These are phyloP conservation scores for Xylaria polymorpha DNA, from an alignment of 2,329 filamentous ascomycete genomes.

Conservation along the genomic window DNA sequence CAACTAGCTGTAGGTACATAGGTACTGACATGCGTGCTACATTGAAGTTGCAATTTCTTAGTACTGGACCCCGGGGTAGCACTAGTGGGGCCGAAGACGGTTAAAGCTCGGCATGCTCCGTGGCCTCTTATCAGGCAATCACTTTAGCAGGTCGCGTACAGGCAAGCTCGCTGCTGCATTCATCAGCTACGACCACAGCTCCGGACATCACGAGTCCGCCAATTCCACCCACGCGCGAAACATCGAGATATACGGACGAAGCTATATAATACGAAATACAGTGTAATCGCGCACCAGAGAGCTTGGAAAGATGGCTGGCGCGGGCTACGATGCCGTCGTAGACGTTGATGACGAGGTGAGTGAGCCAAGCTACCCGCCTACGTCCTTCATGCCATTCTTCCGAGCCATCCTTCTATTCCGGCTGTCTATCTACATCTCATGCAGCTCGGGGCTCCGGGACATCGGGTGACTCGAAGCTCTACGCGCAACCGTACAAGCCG, in stretches of 20 bases:
- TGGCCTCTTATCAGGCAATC: slow-evolving; percentile 44
- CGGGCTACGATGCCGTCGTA: slow-evolving; percentile 97
- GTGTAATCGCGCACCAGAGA: slow-evolving; percentile 18
- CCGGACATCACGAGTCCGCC: slow-evolving; percentile 24
- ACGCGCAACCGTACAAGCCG: neutral
- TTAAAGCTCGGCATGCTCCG: slow-evolving; percentile 48
- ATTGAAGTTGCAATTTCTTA: too few relatives aligned
- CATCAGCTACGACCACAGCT: slow-evolving; percentile 23
- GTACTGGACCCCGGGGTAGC: neutral
- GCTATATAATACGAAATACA: neutral
- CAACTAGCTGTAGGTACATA: too few relatives aligned
- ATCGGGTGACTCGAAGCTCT: neutral
- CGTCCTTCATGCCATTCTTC: neutral
- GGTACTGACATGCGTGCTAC: too few relatives aligned
- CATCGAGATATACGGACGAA: neutral
- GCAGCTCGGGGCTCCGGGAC: neutral
- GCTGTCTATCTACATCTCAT: neutral
- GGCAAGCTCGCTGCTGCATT: slow-evolving; percentile 2
- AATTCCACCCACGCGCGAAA: neutral
- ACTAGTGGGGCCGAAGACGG: slow-evolving; percentile 32
- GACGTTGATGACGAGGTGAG: slow-evolving; percentile 94
- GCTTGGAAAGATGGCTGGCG: slow-evolving; percentile 73
- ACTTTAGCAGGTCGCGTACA: slow-evolving; percentile 8
- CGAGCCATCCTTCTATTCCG: neutral
- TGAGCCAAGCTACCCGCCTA: slow-evolving; percentile 1